Evolutionary conservation across 1,284 basidiomycete genomes (phyloP), one percentile per base, ranked within the genome.

Genomic region (Gomphus sp.): DNA sequence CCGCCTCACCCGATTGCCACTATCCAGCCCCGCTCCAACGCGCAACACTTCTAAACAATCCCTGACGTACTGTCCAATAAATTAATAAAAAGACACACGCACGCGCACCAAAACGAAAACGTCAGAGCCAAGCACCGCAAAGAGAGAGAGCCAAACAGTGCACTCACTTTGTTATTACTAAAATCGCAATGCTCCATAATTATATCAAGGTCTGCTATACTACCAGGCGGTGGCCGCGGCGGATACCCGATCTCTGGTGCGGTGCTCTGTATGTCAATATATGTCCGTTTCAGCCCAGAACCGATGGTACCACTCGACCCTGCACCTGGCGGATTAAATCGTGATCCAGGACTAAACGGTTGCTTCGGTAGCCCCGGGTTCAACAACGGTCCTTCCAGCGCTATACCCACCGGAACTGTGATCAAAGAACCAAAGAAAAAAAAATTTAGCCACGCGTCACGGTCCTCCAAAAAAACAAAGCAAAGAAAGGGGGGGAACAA

Each of bases 121-220:
- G 8, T 50, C 28, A 50, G 48, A 4, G 34, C 44, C 9, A 22
- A 7, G n/a, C 6, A 22, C 44, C 18, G 12, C n/a, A 54, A 22
- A 22, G 54, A 55, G 39, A 12, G n/a, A n/a, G n/a, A n/a, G n/a
- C n/a, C 54, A 47, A 22, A 52, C 60, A 51, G 45, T 39, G 18
- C 14, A 48, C 62, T 76, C 65, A 91, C 92, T 79, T 93, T 91
- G 67, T 83, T 79, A 58, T 81, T 77, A 16, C 82, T 81, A 68
- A 93, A 94, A 72, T 95, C 91, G 69, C 94, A 98, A 64, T 93
- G 81, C 43, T 93, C 85, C 83, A 93, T 85, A 1, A 96, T 76
- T 28, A 88, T 74, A 70, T 98, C 94, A 64, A 98, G 71, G 71
- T 98, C 94, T 11, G 91, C 79, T 16, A 92, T 79, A 59, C 88